Conservation (phyloP, 306 rosid species). For the Corylus americana region DNA sequence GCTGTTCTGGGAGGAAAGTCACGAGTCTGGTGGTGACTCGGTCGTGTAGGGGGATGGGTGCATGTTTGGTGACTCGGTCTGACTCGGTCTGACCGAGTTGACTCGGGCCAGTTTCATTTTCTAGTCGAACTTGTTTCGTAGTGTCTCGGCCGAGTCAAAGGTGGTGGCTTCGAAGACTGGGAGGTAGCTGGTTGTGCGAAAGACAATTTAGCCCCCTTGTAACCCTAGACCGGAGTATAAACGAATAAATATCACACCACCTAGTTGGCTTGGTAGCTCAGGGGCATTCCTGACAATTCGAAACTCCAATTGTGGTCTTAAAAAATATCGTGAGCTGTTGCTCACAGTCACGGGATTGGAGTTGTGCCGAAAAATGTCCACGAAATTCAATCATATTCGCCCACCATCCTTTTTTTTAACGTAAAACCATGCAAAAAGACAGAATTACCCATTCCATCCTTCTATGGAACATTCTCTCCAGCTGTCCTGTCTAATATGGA, state of each 20-base stretch:
- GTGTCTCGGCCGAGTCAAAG: constrained; percentile 1
- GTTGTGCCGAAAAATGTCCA: background rate
- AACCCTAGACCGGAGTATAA: background rate
- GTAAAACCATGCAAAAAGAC: background rate
- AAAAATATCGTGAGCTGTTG: constrained; percentile 24
- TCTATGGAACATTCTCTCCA: background rate
- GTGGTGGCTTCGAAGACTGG: background rate
- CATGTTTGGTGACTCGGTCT: constrained; percentile 12
- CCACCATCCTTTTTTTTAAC: background rate
- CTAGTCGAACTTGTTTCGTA: background rate
- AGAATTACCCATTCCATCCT: background rate
- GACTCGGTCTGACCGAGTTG: constrained; percentile 26
- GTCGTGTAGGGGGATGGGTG: constrained; percentile 7
- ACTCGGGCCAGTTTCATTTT: constrained; percentile 25
- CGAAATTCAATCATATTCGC: background rate
- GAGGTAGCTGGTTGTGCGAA: no score
- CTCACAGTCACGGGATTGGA: background rate
- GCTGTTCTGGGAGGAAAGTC: constrained; percentile 1
- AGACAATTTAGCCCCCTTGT: constrained; percentile 14
- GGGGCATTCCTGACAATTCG: background rate
- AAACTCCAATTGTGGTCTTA: background rate
- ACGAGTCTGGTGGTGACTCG: constrained; percentile 13
- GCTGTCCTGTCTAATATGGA: background rate
- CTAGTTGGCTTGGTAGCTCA: background rate
- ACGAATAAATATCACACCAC: background rate